Conservation (phyloP, 176 grass and related monocot species). For the Aegilops umbellulata region DNA sequence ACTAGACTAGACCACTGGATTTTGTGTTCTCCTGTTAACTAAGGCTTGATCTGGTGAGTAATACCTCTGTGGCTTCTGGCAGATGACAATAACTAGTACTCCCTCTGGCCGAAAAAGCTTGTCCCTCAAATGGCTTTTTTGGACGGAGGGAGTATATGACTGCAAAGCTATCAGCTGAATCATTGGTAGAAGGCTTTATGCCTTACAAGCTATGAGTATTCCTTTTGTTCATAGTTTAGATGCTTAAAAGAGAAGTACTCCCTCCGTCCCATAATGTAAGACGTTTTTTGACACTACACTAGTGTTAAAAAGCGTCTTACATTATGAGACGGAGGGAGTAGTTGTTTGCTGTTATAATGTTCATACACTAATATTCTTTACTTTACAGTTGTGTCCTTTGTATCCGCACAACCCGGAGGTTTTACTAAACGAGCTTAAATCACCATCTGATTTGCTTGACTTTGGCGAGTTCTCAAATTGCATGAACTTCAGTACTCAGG, state of each 20-base stretch:
- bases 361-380: background rate
- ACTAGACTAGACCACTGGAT: background rate
- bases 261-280: no score
- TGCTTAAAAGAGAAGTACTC: conserved; percentile 2
- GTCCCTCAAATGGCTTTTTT: no score
- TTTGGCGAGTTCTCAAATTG: conserved; percentile 93
- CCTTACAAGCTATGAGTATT: conserved; percentile 8
- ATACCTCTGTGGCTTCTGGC: conserved; percentile 7
- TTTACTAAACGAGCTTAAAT: conserved; percentile 88
- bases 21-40: conserved; percentile 3
- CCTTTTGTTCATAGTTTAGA: background rate
- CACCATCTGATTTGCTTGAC: conserved; percentile 88
- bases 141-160: background rate
- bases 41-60: background rate
- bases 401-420: conserved; percentile 96
- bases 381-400: conserved; percentile 75
- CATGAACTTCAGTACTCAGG: conserved; percentile 75
- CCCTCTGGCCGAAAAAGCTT: no score
- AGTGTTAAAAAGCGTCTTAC: no score
- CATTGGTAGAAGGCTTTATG: background rate
- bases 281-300: no score
- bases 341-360: background rate
- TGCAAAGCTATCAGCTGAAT: background rate
- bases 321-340: no score
- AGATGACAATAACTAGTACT: background rate